These are phyloP conservation scores for Peribolospora baueri DNA, from an alignment of 768 basidiomycete genomes.

Conservation along the genomic window DNA sequence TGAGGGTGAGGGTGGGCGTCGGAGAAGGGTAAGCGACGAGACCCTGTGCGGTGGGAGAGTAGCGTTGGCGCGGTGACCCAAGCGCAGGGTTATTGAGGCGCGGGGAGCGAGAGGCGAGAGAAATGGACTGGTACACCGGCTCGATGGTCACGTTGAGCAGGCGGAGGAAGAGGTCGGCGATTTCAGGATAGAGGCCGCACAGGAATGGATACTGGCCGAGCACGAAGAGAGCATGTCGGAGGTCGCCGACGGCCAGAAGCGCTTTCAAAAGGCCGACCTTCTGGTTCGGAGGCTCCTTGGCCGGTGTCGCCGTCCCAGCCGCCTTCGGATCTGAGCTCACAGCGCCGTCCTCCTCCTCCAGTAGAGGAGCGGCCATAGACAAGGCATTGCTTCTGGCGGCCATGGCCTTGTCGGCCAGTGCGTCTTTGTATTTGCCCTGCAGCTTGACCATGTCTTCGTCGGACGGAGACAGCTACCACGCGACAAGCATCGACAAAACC, in stretches of 20 bases:
- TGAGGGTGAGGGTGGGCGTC: conserved; percentile 44
- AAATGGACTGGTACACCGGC: conserved; percentile 30
- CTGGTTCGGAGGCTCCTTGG: conserved; percentile 36
- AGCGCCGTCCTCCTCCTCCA: conserved; percentile 19
- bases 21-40: conserved; percentile 30
- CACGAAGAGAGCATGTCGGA: conserved; percentile 52
- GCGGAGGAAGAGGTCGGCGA: conserved; percentile 68
- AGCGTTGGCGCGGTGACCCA: background rate
- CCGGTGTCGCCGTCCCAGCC: conserved; percentile 9
- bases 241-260: conserved; percentile 62
- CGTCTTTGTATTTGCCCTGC: conserved; percentile 38
- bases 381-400: conserved; percentile 45
- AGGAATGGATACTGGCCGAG: conserved; percentile 67
- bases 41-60: conserved; percentile 23
- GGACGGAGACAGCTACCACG: conserved; percentile 35
- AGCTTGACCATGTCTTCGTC: conserved; percentile 53
- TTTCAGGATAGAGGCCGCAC: conserved; percentile 49
- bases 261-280: conserved; percentile 53
- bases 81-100: conserved; percentile 35
- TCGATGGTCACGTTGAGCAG: conserved; percentile 43
- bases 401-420: conserved; percentile 36
- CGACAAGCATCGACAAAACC: background rate
- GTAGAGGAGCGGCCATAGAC: conserved; percentile 62
- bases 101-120: background rate
- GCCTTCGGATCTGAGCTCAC: conserved; percentile 9